Base-by-base conservation (phyloP, 1,139 yeast genomes). In the Scheffersomyces lignicola region DNA sequence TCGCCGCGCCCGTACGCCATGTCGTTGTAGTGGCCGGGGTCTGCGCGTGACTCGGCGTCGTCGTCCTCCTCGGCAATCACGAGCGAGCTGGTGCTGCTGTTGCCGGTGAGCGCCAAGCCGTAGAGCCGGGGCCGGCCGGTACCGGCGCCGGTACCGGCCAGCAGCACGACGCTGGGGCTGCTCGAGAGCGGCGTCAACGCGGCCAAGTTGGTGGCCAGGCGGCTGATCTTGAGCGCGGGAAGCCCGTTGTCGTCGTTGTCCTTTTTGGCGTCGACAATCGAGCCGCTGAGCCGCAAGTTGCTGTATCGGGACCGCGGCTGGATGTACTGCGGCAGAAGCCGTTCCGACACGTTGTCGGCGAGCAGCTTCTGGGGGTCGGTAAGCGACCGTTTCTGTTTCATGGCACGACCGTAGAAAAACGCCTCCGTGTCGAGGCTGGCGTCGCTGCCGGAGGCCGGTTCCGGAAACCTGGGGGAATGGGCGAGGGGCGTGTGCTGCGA, bases 271-370 rank as follows among this genome's bases (percentile, higher is more conserved):
- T 73, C 78, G 7, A 71, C 56, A 13, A 74, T 72, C 28, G 70
- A 62, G 12, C 69, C 54, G 24, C 52, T 56, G 10, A 60, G 43
- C n/a, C 51, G 48, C 10, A 46, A 18, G 26, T 48, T 51, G 22
- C 42, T 45, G 34, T 49, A 54, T 13, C 72, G 55, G 2, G 74
- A 59, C 31, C 62, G 62, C 5, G 81, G 80, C 45, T 73, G 78
- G 32, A 75, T 64, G 42, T 64, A 69, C 12, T 68, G 69, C 10
- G 72, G 59, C 0, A 52, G 53, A 33, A 44, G 38, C 36, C 49
- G 51, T 13, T 59, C 64, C 22, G 38, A 36, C 21, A 45, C 20
- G 21, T 43, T 42, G 13, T 51, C 56, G 6, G 52, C 32, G 6
- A 47, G 35, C 7, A 41, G 41, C 9, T 39, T 29, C 23, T 26